Evolutionary conservation across 495 filamentous ascomycete genomes (phyloP), one percentile per base, ranked within the genome.

Genomic region (Podospora conica): DNA sequence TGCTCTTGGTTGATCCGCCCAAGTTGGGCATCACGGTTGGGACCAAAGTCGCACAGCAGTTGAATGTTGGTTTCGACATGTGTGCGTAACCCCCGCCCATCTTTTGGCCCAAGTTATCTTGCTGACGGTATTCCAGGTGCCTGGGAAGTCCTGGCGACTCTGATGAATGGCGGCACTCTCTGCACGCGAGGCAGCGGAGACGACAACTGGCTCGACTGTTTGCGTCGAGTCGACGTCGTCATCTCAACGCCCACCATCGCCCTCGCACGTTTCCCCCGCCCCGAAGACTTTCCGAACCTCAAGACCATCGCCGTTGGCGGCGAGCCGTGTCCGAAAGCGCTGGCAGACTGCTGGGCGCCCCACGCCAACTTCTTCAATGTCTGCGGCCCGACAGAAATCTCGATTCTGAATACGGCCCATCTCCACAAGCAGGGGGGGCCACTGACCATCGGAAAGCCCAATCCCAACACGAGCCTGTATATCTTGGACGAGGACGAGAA

Each of bases 31-130:
- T 80, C 57, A 69, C 64, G 3, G 59, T 70, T 5, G 76, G 78
- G n/a, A 76, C 63, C 23, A 77, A 74, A 25, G 78, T 80, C 9
- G 77, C 69, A 2, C 74, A 77, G 31, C 62, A 74, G n/a, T 65
- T 79, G 12, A 78, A 71, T 29, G 70, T 80, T 18, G 73, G 73
- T 18, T 80, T 80, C 58, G 78, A 80, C 56, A 79, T 80, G 75
- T 69, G 77, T 78, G 67, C 28, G 75, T 71, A n/a, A n/a, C n/a
- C 53, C 22, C 60, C 27, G 18, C 22, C 58, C 28, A 15, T 54
- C 5, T n/a, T n/a, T 7, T 22, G 24, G 54, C 58, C 48, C 24
- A n/a, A 53, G 15, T 5, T 29, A 6, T 54, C 61, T 53, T 55
- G 21, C 28, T 62, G 58, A 58, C n/a, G 27, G n/a, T n/a, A 60